A percentile compares a stretch with the other conserved stretches of the same genome.
Conservation (phyloP, 2,329 filamentous ascomycete genomes). For the Fusarium heterosporum region DNA sequence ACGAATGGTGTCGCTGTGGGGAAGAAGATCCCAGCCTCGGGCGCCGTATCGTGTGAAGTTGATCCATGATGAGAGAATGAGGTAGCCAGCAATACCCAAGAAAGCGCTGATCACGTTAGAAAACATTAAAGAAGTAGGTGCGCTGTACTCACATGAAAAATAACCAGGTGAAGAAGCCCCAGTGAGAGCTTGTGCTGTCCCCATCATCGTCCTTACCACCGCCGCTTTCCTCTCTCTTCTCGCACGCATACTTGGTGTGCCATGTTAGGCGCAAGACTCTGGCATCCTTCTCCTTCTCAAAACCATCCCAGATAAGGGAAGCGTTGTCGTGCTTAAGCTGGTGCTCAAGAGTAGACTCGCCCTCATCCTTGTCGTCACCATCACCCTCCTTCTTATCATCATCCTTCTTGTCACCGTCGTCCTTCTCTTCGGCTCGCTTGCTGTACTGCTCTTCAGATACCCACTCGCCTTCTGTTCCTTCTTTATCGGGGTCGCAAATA, state of each 20-base stretch:
- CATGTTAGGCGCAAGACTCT: conserved; percentile 81
- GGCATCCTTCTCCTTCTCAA: conserved; percentile 68
- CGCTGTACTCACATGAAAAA: conserved; percentile 80
- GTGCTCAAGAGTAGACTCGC: conserved; percentile 59
- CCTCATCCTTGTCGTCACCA: conserved; percentile 53
- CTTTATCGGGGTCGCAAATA: conserved; percentile 78
- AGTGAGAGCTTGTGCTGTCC: conserved; percentile 66
- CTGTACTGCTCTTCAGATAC: conserved; percentile 67
- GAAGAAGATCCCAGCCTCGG: conserved; percentile 92
- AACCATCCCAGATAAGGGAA: conserved; percentile 82
- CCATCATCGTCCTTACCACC: conserved; percentile 53
- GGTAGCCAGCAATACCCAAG: conserved; percentile 85
- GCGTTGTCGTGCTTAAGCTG: conserved; percentile 67
- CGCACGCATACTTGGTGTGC: conserved; percentile 89
- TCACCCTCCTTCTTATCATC: conserved; percentile 55
- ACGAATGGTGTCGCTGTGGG: conserved; percentile 90
- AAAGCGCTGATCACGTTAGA: conserved; percentile 73
- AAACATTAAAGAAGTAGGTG: background rate
- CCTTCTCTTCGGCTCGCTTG: conserved; percentile 47
- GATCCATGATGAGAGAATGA: conserved; percentile 98
- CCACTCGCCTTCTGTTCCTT: conserved; percentile 79
- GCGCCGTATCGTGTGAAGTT: conserved; percentile 98
- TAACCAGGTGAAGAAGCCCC: conserved; percentile 99
- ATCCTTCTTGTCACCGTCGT: conserved; percentile 45
- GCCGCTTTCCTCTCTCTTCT: conserved; percentile 62